Percentiles rank a stretch among this genome's conserved stretches.
phyloP scores from a whole-genome alignment of 306 rosid genomes.

The Cucumis hystrix region DNA sequence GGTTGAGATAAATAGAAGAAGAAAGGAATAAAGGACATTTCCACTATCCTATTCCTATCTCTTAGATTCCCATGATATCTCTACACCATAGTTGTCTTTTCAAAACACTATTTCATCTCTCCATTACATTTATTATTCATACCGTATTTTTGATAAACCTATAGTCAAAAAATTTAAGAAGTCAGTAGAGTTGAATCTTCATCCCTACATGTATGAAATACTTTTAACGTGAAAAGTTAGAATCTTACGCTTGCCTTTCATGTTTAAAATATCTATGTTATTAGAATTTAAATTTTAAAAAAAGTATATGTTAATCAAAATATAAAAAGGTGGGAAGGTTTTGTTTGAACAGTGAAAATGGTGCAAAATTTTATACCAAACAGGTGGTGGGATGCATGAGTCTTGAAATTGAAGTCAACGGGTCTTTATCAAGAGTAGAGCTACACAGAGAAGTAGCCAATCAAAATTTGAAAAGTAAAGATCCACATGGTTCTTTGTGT shows the following conservation, averaged over 20 bases:
- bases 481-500: conserved; percentile 1
- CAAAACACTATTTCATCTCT: neutral
- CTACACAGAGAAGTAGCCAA: neutral
- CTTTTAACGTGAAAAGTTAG: neutral
- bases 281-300: no score
- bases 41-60: neutral
- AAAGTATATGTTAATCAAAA: no score
- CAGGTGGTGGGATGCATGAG: conserved; percentile 5
- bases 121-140: neutral
- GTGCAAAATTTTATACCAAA: neutral
- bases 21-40: conserved; percentile 6
- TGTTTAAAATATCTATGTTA: no score
- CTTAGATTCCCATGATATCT: neutral
- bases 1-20: neutral
- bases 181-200: neutral
- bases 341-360: no score
- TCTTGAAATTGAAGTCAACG: neutral
- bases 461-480: neutral
- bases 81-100: neutral
- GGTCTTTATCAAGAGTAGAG: neutral
- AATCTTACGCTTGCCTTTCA: no score
- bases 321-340: no score
- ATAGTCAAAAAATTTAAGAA: no score
- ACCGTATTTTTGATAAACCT: neutral
- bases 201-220: neutral